These are phyloP conservation scores for Cystoisospora suis DNA, from an alignment of 169 alveolate genomes.

Conservation along the genomic window DNA sequence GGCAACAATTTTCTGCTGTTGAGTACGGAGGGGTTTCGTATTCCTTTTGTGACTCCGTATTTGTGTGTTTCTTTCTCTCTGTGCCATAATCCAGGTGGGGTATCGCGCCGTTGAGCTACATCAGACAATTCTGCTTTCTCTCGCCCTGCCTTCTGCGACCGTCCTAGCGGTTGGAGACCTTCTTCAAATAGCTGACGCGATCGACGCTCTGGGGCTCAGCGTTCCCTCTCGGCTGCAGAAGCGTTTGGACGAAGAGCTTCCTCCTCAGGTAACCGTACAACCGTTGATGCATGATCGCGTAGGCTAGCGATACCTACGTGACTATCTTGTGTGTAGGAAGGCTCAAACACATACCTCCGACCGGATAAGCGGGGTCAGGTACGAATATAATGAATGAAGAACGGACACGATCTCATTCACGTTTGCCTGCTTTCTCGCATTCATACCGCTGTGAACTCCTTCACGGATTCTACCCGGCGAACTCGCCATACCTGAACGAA, in stretches of 20 bases:
- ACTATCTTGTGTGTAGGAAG: not conserved
- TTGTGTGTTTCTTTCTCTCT: not conserved
- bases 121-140: conserved; percentile 17
- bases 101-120: not conserved
- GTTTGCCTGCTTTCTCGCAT: too few species aligned
- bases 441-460: too few species aligned
- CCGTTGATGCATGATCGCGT: not conserved
- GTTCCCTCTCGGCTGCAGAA: not conserved
- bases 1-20: not conserved
- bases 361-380: too few species aligned
- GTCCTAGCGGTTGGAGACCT: not conserved
- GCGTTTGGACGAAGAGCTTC: not conserved
- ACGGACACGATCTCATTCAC: too few species aligned
- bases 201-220: not conserved
- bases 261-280: not conserved
- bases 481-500: too few species aligned
- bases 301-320: not conserved
- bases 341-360: not conserved
- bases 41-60: not conserved
- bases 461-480: too few species aligned
- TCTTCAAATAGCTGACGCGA: conserved; percentile 9
- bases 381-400: too few species aligned
- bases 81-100: not conserved
- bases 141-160: not conserved
- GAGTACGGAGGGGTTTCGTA: not conserved